These are phyloP conservation scores for Phyllosticta citribraziliensis DNA, from an alignment of 2,329 filamentous ascomycete genomes.

Conservation along the genomic window DNA sequence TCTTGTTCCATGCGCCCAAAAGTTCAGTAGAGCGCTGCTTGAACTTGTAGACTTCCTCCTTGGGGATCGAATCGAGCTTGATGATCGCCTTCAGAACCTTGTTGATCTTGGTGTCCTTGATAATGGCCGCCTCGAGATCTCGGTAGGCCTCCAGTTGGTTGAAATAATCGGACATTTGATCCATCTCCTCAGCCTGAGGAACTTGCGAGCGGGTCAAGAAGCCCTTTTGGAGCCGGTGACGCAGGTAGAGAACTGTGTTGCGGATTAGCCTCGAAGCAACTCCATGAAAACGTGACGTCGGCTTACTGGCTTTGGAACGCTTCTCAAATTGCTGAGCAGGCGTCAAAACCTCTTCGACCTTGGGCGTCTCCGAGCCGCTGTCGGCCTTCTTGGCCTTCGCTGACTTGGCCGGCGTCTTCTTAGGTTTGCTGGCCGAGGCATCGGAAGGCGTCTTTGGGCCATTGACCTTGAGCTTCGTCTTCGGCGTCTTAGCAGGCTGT, in stretches of 20 bases:
- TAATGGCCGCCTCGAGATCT: constrained; percentile 81
- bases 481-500: constrained; percentile 41
- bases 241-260: constrained; percentile 68
- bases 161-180: constrained; percentile 65
- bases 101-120: constrained; percentile 91
- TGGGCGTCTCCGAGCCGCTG: constrained; percentile 44
- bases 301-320: constrained; percentile 47
- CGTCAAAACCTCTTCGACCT: constrained; percentile 44
- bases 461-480: constrained; percentile 39
- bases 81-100: constrained; percentile 94
- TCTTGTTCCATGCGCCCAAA: constrained; percentile 80
- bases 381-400: constrained; percentile 45
- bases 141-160: constrained; percentile 69
- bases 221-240: constrained; percentile 90
- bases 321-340: constrained; percentile 46
- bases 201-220: constrained; percentile 76
- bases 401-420: constrained; percentile 22
- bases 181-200: constrained; percentile 81
- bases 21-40: constrained; percentile 71
- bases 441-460: constrained; percentile 26
- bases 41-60: constrained; percentile 83
- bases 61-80: constrained; percentile 75
- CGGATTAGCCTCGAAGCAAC: neutral
- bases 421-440: constrained; percentile 25
- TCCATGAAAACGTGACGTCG: neutral